Conservation (phyloP, 805 yeast species). For the Nakazawaea holstii region DNA sequence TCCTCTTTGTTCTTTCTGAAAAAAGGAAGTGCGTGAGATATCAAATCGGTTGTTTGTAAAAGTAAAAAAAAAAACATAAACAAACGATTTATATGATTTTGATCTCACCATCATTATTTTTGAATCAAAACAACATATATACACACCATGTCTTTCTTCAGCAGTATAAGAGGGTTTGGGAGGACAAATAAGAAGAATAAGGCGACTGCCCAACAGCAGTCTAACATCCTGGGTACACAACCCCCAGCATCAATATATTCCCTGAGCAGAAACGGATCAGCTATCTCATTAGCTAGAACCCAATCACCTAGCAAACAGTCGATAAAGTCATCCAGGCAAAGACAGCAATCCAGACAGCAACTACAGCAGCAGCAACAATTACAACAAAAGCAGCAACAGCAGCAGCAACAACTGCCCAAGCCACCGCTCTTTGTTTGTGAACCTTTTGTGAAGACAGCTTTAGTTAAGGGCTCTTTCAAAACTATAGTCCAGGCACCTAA, state of each 20-base stretch:
- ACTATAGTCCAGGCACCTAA: constrained; percentile 94
- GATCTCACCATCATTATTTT: too few relatives aligned
- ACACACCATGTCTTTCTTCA: constrained; percentile 33
- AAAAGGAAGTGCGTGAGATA: background rate
- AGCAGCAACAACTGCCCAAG: constrained; percentile 25
- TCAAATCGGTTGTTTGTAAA: background rate
- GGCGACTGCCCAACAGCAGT: constrained; percentile 1
- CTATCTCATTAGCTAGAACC: constrained; percentile 39
- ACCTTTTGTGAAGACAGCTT: constrained; percentile 89
- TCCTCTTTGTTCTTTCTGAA: background rate
- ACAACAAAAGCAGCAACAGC: constrained; percentile 13
- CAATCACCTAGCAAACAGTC: constrained; percentile 43
- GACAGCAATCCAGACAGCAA: constrained; percentile 15
- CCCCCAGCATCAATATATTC: constrained; percentile 26
- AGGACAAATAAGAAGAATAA: constrained; percentile 34
- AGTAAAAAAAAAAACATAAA: background rate
- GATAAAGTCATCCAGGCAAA: constrained; percentile 22
- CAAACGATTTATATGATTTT: too few relatives aligned
- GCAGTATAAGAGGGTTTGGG: constrained; percentile 52
- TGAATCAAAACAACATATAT: too few relatives aligned
- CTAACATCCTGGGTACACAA: constrained; percentile 15
- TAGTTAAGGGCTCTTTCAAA: constrained; percentile 94
- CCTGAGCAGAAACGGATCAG: constrained; percentile 37
- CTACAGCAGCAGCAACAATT: constrained; percentile 20
- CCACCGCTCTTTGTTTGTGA: constrained; percentile 77